A percentile compares a stretch with the other conserved stretches of the same genome.
phyloP scores from a whole-genome alignment of 1,139 yeast species.

The Geotrichum candidum region DNA sequence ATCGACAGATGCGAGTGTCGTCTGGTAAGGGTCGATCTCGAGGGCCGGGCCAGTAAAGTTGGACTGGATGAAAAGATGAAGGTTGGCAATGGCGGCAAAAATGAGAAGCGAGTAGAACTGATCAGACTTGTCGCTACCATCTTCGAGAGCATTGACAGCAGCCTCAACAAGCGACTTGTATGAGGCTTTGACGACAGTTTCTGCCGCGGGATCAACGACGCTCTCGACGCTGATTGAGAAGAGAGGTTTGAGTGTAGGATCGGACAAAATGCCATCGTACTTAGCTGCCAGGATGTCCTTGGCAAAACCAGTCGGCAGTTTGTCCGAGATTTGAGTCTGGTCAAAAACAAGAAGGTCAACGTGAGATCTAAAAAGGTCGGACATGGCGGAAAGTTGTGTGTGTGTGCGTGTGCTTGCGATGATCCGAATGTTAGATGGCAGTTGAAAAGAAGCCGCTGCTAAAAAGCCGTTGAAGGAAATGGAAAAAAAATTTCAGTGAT shows the following conservation, averaged over 20 bases:
- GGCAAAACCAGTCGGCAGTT: not conserved
- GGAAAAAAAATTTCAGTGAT: not conserved
- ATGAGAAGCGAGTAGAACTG: slow-evolving; percentile 16
- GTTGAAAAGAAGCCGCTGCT: not conserved
- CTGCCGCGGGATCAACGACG: not conserved
- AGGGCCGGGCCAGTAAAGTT: slow-evolving; percentile 82
- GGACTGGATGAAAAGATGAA: slow-evolving; percentile 66
- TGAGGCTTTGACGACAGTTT: not conserved
- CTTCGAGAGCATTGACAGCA: not conserved
- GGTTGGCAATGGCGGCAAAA: slow-evolving; percentile 38
- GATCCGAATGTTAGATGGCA: not conserved
- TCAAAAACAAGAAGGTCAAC: slow-evolving; percentile 14
- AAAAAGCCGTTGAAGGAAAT: not conserved
- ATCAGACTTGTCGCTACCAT: slow-evolving; percentile 2
- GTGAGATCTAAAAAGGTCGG: slow-evolving; percentile 8
- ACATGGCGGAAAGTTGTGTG: not conserved
- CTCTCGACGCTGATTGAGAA: slow-evolving; percentile 4
- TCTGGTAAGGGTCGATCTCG: slow-evolving; percentile 33
- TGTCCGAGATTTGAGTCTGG: not conserved
- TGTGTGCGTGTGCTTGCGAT: not conserved
- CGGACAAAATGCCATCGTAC: slow-evolving; percentile 6
- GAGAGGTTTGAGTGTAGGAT: slow-evolving; percentile 6
- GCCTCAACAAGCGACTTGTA: not conserved
- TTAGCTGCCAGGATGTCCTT: slow-evolving; percentile 9
- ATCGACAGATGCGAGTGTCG: slow-evolving; percentile 15